Conservation (phyloP, 257 asterid species). For the Ehretia macrophylla region DNA sequence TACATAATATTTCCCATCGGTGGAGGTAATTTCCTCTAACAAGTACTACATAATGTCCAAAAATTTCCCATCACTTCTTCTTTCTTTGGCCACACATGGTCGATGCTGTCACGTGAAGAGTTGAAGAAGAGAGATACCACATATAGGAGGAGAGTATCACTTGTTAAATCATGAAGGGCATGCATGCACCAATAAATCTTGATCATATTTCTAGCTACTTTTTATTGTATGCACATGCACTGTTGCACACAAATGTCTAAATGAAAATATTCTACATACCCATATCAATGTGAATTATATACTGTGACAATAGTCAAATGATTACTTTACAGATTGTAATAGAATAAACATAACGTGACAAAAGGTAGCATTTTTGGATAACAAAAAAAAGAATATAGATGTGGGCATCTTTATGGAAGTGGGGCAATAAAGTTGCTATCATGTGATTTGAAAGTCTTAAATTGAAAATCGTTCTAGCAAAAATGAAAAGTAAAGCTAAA, state of each 20-base stretch:
- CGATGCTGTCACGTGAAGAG: constrained; percentile 42
- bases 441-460: no score
- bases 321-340: constrained; percentile 34
- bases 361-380: constrained; percentile 9
- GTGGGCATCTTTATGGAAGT: no score
- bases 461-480: no score
- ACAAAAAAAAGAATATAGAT: constrained; percentile 6
- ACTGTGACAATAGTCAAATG: constrained; percentile 39
- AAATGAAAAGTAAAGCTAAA: constrained; percentile 23
- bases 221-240: constrained; percentile 49
- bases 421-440: no score
- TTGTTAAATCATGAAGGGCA: constrained; percentile 10
- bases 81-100: constrained; percentile 22
- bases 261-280: not conserved
- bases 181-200: constrained; percentile 18
- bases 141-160: constrained; percentile 5
- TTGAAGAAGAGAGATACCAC: constrained; percentile 14
- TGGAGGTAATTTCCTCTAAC: not conserved
- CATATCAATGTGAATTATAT: not conserved
- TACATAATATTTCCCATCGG: no score
- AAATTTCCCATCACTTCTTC: not conserved
- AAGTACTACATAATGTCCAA: not conserved
- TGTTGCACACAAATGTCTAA: constrained; percentile 16
- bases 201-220: constrained; percentile 21
- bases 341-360: constrained; percentile 15